These are phyloP conservation scores for Geotrichum armillariae DNA, from an alignment of 1,139 yeast species.

Conservation along the genomic window DNA sequence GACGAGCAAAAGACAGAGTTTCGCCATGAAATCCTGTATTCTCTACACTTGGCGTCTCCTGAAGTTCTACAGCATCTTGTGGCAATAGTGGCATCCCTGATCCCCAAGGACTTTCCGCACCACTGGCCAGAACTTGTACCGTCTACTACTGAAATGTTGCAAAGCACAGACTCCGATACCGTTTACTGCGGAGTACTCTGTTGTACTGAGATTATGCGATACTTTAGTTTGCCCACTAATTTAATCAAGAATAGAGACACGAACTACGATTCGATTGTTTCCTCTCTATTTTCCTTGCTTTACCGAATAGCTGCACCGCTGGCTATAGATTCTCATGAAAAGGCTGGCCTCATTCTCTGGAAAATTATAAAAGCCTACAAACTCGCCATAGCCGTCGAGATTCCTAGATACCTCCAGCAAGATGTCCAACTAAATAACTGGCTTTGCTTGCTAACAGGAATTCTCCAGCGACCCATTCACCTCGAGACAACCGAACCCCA, in stretches of 20 bases:
- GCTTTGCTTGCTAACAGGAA: slow-evolving; percentile 14
- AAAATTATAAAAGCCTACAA: slow-evolving; percentile 21
- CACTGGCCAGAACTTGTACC: slow-evolving; percentile 20
- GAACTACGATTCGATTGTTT: slow-evolving; percentile 3
- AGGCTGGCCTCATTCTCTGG: slow-evolving; percentile 20
- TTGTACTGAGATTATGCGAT: slow-evolving; percentile 9
- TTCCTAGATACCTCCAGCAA: slow-evolving; percentile 18
- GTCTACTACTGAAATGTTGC: slow-evolving; percentile 17
- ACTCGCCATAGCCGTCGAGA: slow-evolving; percentile 8
- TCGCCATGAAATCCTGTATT: slow-evolving; percentile 15
- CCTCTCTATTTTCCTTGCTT: slow-evolving; percentile 17
- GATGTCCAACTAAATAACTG: slow-evolving; percentile 19
- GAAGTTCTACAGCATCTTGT: slow-evolving; percentile 18
- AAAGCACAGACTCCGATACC: slow-evolving; percentile 11
- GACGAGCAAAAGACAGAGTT: slow-evolving; percentile 11
- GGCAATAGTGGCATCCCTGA: slow-evolving; percentile 13
- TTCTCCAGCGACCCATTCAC: slow-evolving; percentile 14
- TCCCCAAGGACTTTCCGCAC: slow-evolving; percentile 10
- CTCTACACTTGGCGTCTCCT: slow-evolving; percentile 18
- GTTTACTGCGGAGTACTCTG: slow-evolving; percentile 21
- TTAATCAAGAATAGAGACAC: slow-evolving; percentile 1
- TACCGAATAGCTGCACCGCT: slow-evolving; percentile 15
- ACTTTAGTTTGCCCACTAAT: slow-evolving; percentile 5
- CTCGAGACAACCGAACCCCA: background rate
- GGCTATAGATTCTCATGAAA: slow-evolving; percentile 16